These are phyloP conservation scores for Thermothelomyces thermophilus DNA, from an alignment of 2,329 filamentous ascomycete genomes.

Conservation along the genomic window DNA sequence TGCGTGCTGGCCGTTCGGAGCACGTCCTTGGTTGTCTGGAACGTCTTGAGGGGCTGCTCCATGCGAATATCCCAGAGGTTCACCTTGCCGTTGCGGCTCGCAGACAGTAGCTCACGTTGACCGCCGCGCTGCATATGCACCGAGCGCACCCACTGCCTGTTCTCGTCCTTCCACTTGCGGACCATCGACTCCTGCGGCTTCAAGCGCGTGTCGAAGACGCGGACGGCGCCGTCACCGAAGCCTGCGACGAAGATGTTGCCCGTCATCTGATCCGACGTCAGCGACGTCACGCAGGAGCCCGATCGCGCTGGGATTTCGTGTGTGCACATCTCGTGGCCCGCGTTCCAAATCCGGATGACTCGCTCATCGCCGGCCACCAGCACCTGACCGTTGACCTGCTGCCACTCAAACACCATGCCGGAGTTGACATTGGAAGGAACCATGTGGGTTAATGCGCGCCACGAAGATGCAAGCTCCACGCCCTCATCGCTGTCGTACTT, in stretches of 20 bases:
- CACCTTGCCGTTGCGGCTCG: constrained; percentile 86
- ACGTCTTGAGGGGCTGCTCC: constrained; percentile 67
- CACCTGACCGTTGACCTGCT: constrained; percentile 90
- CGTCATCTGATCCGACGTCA: constrained; percentile 96
- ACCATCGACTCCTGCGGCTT: constrained; percentile 87
- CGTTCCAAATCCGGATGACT: constrained; percentile 94
- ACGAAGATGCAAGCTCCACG: constrained; percentile 81
- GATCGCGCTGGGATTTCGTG: constrained; percentile 93
- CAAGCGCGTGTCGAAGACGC: constrained; percentile 85
- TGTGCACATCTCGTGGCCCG: constrained; percentile 84
- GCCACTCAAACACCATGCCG: constrained; percentile 97
- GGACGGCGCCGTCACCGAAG: constrained; percentile 89
- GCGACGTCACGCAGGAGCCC: constrained; percentile 87
- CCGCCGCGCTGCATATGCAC: constrained; percentile 96
- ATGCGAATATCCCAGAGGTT: constrained; percentile 94
- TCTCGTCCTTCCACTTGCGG: constrained; percentile 91
- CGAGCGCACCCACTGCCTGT: constrained; percentile 86
- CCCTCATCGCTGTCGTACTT: constrained; percentile 75
- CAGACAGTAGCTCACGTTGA: constrained; percentile 82
- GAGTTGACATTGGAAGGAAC: constrained; percentile 91
- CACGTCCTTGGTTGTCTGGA: constrained; percentile 68
- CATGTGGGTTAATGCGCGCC: constrained; percentile 87
- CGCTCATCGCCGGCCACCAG: constrained; percentile 95
- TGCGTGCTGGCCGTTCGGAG: constrained; percentile 85
- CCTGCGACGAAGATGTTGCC: constrained; percentile 94